Evolutionary conservation across 345 rosid species (phyloP).

Genomic region (Dovyalis caffra): DNA sequence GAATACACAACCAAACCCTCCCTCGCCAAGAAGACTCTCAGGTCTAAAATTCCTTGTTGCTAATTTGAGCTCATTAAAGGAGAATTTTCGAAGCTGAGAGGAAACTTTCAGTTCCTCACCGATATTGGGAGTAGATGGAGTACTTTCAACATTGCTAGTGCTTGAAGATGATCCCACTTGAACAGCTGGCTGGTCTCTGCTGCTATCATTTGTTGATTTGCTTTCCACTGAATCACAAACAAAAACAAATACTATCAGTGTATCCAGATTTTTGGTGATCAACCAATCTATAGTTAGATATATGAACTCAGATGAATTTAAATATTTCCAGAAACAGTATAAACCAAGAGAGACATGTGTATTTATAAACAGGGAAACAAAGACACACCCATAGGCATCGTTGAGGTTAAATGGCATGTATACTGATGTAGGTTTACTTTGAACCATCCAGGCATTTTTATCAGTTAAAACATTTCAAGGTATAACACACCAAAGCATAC

Average conservation of each 20-base stretch:
- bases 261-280: background rate
- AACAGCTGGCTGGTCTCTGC: conserved; percentile 19
- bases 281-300: background rate
- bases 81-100: conserved; percentile 24
- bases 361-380: background rate
- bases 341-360: background rate
- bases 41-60: conserved; percentile 29
- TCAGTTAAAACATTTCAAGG: no score
- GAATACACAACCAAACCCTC: conserved; percentile 90
- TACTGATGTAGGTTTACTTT: no score
- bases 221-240: conserved; percentile 23
- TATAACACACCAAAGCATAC: background rate
- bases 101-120: conserved; percentile 20
- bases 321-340: background rate
- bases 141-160: conserved; percentile 19
- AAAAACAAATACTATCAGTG: background rate
- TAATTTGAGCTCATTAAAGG: conserved; percentile 25
- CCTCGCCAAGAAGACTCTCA: conserved; percentile 30
- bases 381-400: background rate
- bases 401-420: no score
- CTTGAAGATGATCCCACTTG: conserved; percentile 20
- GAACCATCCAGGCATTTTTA: no score
- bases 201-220: conserved; percentile 22
- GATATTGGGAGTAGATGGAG: conserved; percentile 18
- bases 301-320: background rate